Evolutionary conservation across 2,329 filamentous ascomycete species (phyloP).

Genomic region (Neurospora crassa): DNA sequence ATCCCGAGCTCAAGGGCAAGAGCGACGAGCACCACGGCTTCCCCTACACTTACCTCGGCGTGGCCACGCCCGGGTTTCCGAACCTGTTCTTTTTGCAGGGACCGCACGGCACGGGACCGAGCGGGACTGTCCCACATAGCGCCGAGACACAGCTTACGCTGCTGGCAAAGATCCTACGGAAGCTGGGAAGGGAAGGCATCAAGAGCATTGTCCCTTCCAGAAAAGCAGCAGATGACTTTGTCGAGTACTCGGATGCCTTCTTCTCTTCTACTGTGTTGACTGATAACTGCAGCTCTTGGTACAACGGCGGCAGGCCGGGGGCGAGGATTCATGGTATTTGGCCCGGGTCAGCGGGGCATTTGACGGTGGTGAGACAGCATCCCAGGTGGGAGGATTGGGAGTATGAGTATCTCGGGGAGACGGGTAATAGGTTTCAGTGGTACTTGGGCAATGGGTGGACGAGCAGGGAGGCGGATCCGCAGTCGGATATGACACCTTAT

Average conservation of each 20-base stretch:
- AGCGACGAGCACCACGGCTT: slow-evolving; percentile 44
- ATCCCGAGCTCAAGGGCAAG: slow-evolving; percentile 17
- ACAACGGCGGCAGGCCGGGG: slow-evolving; percentile 55
- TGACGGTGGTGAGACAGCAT: slow-evolving; percentile 46
- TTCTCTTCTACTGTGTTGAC: slow-evolving; percentile 45
- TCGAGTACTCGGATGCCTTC: slow-evolving; percentile 48
- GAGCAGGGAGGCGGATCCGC: slow-evolving; percentile 42
- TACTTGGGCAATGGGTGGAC: slow-evolving; percentile 62
- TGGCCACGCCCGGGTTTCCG: slow-evolving; percentile 55
- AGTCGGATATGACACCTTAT: slow-evolving; percentile 55
- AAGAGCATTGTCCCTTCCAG: slow-evolving; percentile 47
- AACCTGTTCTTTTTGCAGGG: slow-evolving; percentile 59
- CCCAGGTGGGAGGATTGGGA: slow-evolving; percentile 48
- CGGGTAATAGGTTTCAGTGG: slow-evolving; percentile 46
- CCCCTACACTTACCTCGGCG: slow-evolving; percentile 58
- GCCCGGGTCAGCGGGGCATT: slow-evolving; percentile 57
- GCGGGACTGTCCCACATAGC: slow-evolving; percentile 57
- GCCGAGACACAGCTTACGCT: slow-evolving; percentile 58
- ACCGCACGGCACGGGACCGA: slow-evolving; percentile 47
- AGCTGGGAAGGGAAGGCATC: slow-evolving; percentile 56
- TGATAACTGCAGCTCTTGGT: slow-evolving; percentile 62
- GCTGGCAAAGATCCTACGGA: slow-evolving; percentile 57
- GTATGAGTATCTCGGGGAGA: slow-evolving; percentile 34
- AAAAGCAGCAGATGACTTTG: slow-evolving; percentile 54
- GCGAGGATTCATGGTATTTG: slow-evolving; percentile 58